Evolutionary conservation across 257 asterid genomes (phyloP).

Genomic region (Apocynum venetum): DNA sequence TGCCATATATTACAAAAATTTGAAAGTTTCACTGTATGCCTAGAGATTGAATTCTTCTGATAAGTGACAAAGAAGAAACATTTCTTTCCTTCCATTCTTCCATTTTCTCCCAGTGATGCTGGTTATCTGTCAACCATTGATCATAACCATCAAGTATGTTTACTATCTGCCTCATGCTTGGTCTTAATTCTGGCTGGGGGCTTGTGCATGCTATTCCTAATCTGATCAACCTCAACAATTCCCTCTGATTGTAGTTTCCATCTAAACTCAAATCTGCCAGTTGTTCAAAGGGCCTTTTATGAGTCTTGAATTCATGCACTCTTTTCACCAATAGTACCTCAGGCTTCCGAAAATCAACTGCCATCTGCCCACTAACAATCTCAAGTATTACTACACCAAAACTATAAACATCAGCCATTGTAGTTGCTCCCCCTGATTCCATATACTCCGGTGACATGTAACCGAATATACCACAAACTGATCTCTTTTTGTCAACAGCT

Average conservation of each 20-base stretch:
- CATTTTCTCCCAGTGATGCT: slow-evolving; percentile 39
- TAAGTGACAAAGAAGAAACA: slow-evolving; percentile 47
- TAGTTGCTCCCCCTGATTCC: slow-evolving; percentile 70
- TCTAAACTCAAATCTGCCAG: slow-evolving; percentile 65
- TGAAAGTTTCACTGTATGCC: slow-evolving; percentile 57
- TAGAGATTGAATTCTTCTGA: slow-evolving; percentile 81
- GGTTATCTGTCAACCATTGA: slow-evolving; percentile 46
- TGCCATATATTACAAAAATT: slow-evolving; percentile 12
- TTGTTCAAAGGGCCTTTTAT: slow-evolving; percentile 42
- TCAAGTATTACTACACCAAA: slow-evolving; percentile 85
- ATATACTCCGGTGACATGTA: slow-evolving; percentile 81
- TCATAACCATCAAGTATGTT: slow-evolving; percentile 81
- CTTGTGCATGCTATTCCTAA: slow-evolving; percentile 76
- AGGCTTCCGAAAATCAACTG: slow-evolving; percentile 67
- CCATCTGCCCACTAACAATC: slow-evolving; percentile 68
- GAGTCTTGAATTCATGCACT: slow-evolving; percentile 46
- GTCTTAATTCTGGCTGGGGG: slow-evolving; percentile 59
- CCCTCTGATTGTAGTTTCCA: slow-evolving; percentile 51
- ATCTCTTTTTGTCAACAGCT: slow-evolving; percentile 46
- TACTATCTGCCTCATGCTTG: slow-evolving; percentile 79
- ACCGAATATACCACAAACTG: slow-evolving; percentile 79
- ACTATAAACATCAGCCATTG: slow-evolving; percentile 90
- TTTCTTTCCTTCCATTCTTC: slow-evolving; percentile 77
- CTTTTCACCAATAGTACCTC: slow-evolving; percentile 57
- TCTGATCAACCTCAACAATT: slow-evolving; percentile 60